Percentiles rank a stretch among this genome's conserved stretches.
Evolutionary conservation across 495 filamentous ascomycete genomes (phyloP).

Genomic region (Pseudomonodictys pantanalensis): DNA sequence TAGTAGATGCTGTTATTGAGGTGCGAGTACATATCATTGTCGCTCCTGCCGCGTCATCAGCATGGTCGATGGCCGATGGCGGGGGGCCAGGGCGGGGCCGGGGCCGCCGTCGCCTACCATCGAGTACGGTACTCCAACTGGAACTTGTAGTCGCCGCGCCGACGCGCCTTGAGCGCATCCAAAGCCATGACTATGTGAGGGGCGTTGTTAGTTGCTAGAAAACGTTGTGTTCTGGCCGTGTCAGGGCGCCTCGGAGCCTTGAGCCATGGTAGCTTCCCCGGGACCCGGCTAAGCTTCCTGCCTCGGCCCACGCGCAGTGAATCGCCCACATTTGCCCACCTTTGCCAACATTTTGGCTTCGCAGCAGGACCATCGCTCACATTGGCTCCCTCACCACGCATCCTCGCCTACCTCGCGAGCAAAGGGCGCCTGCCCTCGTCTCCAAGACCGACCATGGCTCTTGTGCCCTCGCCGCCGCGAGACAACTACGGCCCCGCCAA

Average conservation of each 20-base stretch:
- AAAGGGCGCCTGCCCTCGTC: slow-evolving; percentile 48
- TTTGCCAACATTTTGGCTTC: no score
- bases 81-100: no score
- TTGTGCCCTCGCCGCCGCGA: slow-evolving; percentile 48
- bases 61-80: not conserved
- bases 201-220: not conserved
- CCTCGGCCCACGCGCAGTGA: no score
- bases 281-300: not conserved
- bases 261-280: not conserved
- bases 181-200: slow-evolving; percentile 29
- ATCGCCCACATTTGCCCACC: no score
- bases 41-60: slow-evolving; percentile 56
- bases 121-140: slow-evolving; percentile 80
- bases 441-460: slow-evolving; percentile 51
- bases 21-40: slow-evolving; percentile 95
- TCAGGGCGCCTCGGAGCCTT: not conserved
- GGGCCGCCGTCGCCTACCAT: no score
- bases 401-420: slow-evolving; percentile 58
- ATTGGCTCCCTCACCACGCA: slow-evolving; percentile 60
- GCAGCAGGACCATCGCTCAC: not conserved
- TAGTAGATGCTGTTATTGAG: slow-evolving; percentile 82
- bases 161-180: slow-evolving; percentile 59
- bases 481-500: slow-evolving; percentile 21
- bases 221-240: not conserved
- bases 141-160: slow-evolving; percentile 71